These are phyloP conservation scores for Hysterangium stoloniferum DNA, from an alignment of 768 basidiomycete genomes.

Conservation along the genomic window DNA sequence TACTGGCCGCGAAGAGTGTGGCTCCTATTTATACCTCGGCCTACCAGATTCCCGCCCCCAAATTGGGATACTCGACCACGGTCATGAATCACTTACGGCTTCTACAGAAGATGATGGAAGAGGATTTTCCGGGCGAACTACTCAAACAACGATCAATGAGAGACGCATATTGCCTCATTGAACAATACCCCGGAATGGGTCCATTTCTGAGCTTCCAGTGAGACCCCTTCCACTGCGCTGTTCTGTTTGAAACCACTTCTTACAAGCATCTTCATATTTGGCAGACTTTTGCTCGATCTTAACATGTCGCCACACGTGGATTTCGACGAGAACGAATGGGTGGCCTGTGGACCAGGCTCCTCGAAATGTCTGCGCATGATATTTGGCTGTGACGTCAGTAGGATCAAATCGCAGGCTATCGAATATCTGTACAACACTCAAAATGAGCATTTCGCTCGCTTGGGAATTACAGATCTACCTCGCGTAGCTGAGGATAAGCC, in stretches of 20 bases:
- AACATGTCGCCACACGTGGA: constrained; percentile 31
- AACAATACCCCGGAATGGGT: constrained; percentile 63
- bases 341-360: constrained; percentile 62
- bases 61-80: constrained; percentile 36
- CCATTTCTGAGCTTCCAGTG: constrained; percentile 68
- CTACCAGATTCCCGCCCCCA: constrained; percentile 65
- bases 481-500: constrained; percentile 15
- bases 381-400: constrained; percentile 25
- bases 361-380: constrained; percentile 52
- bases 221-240: constrained; percentile 27
- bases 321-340: constrained; percentile 63
- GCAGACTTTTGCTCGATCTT: constrained; percentile 24
- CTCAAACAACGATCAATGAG: constrained; percentile 43
- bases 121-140: constrained; percentile 42
- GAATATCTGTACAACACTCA: constrained; percentile 58
- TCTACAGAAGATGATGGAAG: constrained; percentile 42
- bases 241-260: not conserved
- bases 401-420: constrained; percentile 51
- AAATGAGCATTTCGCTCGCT: constrained; percentile 48
- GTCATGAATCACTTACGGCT: constrained; percentile 59
- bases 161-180: constrained; percentile 49
- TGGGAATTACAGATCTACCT: constrained; percentile 31
- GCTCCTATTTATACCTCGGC: constrained; percentile 56
- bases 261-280: too few relatives aligned
- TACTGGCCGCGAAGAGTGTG: constrained; percentile 34